Percentiles rank a stretch among this genome's conserved stretches.
Conservation (phyloP, 139 green algal species). For the Chlorella sp. region DNA sequence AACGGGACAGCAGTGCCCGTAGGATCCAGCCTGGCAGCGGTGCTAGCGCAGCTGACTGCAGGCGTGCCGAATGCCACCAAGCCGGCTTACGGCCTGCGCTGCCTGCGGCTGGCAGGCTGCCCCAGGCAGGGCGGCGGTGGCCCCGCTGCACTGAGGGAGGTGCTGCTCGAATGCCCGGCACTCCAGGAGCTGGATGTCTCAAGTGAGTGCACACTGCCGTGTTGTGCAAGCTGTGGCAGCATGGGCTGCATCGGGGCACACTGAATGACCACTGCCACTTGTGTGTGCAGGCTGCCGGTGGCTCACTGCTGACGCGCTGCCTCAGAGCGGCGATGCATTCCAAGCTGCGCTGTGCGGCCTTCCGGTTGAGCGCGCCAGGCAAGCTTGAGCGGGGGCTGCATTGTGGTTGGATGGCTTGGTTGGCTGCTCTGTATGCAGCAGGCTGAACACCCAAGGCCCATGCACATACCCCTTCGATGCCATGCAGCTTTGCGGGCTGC, state of each 20-base stretch:
- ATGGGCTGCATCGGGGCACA: no score
- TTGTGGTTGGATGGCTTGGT: no score
- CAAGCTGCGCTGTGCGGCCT: neutral
- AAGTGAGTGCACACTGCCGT: neutral
- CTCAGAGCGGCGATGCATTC: neutral
- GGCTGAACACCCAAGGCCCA: no score
- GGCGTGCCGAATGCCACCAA: neutral
- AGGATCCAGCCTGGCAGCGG: neutral
- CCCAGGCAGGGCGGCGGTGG: neutral
- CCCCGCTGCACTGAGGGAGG: neutral
- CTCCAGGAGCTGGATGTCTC: neutral
- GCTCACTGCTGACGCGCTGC: neutral
- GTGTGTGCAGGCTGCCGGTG: slow-evolving; percentile 20
- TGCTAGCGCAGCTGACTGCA: neutral
- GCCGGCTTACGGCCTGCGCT: slow-evolving; percentile 3
- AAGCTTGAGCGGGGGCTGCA: no score
- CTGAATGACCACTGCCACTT: no score
- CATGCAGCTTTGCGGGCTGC: slow-evolving; percentile 25
- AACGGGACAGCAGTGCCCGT: slow-evolving; percentile 9
- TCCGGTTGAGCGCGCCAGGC: slow-evolving; percentile 14
- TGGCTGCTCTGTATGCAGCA: no score
- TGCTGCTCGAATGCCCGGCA: slow-evolving; percentile 18
- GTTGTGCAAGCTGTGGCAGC: no score
- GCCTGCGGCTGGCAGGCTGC: slow-evolving; percentile 15
- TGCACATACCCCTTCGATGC: no score